Conservation (phyloP, 768 basidiomycete species). For the Tylopilus sp. region DNA sequence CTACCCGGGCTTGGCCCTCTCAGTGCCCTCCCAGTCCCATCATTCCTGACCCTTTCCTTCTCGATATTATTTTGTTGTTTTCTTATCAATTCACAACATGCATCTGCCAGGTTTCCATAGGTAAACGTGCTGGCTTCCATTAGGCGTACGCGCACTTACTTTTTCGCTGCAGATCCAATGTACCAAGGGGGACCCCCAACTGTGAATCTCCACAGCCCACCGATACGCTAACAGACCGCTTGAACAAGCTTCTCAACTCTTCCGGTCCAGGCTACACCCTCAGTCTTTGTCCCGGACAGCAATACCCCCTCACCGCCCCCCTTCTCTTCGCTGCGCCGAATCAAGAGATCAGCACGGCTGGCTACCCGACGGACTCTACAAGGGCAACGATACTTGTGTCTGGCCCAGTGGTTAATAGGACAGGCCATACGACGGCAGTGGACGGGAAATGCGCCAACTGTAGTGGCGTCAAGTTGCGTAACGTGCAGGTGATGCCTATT, state of each 20-base stretch:
- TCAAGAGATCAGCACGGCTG: conserved; percentile 80
- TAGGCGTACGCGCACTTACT: conserved; percentile 1
- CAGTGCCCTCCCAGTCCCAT: too few species aligned
- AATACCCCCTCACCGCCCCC: conserved; percentile 64
- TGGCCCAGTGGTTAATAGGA: conserved; percentile 59
- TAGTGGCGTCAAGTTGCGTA: conserved; percentile 57
- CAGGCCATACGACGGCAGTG: conserved; percentile 71
- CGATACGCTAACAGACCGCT: conserved; percentile 58
- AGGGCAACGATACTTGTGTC: conserved; percentile 69
- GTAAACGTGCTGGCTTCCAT: conserved; percentile 2
- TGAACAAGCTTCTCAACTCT: conserved; percentile 62
- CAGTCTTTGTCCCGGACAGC: conserved; percentile 56
- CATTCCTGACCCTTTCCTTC: neutral
- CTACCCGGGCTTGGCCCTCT: neutral
- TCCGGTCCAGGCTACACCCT: conserved; percentile 67
- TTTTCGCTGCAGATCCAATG: neutral
- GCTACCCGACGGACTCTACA: conserved; percentile 64
- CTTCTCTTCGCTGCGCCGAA: conserved; percentile 61
- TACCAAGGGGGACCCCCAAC: neutral
- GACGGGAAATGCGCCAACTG: conserved; percentile 63
- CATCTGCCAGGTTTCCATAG: neutral
- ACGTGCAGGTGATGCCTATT: conserved; percentile 65
- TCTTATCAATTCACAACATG: conserved; percentile 9
- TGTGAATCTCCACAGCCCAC: conserved; percentile 51
- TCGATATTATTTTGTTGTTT: neutral